These are phyloP conservation scores for Pythium sp. DNA, from an alignment of 352 stramenopile species.

Conservation along the genomic window DNA sequence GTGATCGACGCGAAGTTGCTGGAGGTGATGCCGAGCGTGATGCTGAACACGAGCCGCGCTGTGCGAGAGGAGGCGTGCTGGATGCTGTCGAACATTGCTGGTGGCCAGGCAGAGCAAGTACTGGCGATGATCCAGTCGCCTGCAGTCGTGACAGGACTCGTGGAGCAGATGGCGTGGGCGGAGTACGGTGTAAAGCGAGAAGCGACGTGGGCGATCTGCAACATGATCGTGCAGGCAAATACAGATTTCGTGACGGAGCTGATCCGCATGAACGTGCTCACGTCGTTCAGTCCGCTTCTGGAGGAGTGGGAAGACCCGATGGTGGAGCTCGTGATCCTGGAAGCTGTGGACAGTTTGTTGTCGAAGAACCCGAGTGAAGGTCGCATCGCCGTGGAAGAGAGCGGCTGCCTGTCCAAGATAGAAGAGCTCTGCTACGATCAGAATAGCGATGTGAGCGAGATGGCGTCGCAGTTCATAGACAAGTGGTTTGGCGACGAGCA, in stretches of 20 bases:
- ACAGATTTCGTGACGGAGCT: conserved; percentile 59
- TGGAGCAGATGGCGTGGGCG: conserved; percentile 87
- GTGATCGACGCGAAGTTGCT: conserved; percentile 79
- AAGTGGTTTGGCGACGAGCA: conserved; percentile 66
- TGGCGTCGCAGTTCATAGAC: conserved; percentile 76
- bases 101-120: conserved; percentile 70
- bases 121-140: conserved; percentile 70
- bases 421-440: conserved; percentile 81
- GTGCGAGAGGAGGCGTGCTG: conserved; percentile 85
- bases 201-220: conserved; percentile 85
- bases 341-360: conserved; percentile 71
- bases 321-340: conserved; percentile 83
- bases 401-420: conserved; percentile 70
- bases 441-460: conserved; percentile 76
- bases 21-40: conserved; percentile 78
- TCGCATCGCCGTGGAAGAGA: conserved; percentile 73
- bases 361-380: conserved; percentile 61
- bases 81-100: conserved; percentile 87
- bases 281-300: conserved; percentile 66
- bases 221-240: conserved; percentile 75
- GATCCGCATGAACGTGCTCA: conserved; percentile 69
- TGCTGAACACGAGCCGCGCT: conserved; percentile 73
- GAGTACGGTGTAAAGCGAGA: conserved; percentile 85
- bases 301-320: conserved; percentile 86
- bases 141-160: conserved; percentile 53